Evolutionary conservation across 345 rosid genomes (phyloP), one percentile per base, ranked within the genome.

Genomic region (Raphanus sativus): DNA sequence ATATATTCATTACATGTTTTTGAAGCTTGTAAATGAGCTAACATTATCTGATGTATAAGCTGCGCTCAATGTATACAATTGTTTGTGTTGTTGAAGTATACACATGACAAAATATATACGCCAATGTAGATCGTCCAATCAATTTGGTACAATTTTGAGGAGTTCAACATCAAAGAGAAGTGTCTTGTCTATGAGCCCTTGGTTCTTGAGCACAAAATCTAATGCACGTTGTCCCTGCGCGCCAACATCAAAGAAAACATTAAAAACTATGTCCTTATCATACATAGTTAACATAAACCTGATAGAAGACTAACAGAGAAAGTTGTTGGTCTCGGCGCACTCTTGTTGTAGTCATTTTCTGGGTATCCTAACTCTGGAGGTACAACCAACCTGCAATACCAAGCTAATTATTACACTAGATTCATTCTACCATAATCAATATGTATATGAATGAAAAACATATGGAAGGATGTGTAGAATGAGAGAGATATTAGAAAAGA

Each of bases 311-410:
- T 84, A 84, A 94, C 97, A 69, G 98, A 92, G 81, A 94, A 94
- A 56, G 98, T 94, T 34, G 89, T 86, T 17, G 97, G 98, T 72
- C 77, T 86, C 38, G 98, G 98, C 6, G 80, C 96, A 62, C 93
- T 86, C 79, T 76, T 90, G 85, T 86, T 94, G 91, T 32, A 90
- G 81, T 92, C 96, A 81, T 89, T 89, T 69, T 80, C 98, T 11
- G 98, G 98, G 84, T 92, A 92, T 81, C 98, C 98, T 69, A 92
- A 72, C 71, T 94, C 98, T 15, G 98, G 98, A 2, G 97, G 98
- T 79, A 92, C 98, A 83, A 89, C 83, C 77, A 92, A 84, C 98
- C 98, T 92, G 96, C 89, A 86, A 78, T 77, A 80, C 88, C 86
- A 71, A 82, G 33, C 81, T 75, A 67, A 55, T 69, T 77, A 25